Percentiles rank a stretch among this genome's conserved stretches.
phyloP scores from a whole-genome alignment of 2,329 filamentous ascomycete species.

The Fusarium globosum region DNA sequence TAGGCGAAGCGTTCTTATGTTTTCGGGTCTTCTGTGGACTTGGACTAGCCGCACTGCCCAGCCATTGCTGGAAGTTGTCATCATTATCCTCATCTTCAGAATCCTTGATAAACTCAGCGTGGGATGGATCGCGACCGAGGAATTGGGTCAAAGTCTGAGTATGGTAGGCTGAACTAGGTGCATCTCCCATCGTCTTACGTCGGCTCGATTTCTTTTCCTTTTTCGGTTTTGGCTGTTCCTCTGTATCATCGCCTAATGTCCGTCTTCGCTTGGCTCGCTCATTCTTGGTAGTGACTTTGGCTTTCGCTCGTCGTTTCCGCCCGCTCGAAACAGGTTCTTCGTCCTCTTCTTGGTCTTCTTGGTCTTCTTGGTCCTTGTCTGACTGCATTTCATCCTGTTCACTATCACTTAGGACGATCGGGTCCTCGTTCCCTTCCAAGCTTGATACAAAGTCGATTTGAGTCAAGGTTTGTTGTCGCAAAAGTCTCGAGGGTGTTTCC shows the following conservation, averaged over 20 bases:
- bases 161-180: slow-evolving; percentile 50
- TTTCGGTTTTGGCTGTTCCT: slow-evolving; percentile 27
- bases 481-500: slow-evolving; percentile 25
- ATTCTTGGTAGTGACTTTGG: slow-evolving; percentile 24
- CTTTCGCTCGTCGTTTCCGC: slow-evolving; percentile 38
- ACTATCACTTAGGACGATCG: slow-evolving; percentile 45
- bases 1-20: slow-evolving; percentile 13
- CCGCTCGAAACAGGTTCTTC: slow-evolving; percentile 40
- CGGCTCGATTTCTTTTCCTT: slow-evolving; percentile 37
- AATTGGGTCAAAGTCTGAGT: slow-evolving; percentile 58
- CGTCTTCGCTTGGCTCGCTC: slow-evolving; percentile 43
- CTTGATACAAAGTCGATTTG: slow-evolving; percentile 55
- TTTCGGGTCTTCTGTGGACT: slow-evolving; percentile 36
- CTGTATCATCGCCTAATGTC: slow-evolving; percentile 43
- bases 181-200: slow-evolving; percentile 50
- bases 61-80: slow-evolving; percentile 50
- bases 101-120: slow-evolving; percentile 48
- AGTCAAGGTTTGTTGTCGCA: slow-evolving; percentile 57
- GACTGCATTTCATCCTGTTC: slow-evolving; percentile 41
- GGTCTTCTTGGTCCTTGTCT: slow-evolving; percentile 13
- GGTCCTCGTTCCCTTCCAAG: slow-evolving; percentile 47
- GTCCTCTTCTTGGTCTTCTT: slow-evolving; percentile 28
- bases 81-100: slow-evolving; percentile 53
- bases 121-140: slow-evolving; percentile 38
- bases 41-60: slow-evolving; percentile 45